A percentile compares a stretch with the other conserved stretches of the same genome.
Evolutionary conservation across 306 rosid species (phyloP).

Genomic region (Cucumis hystrix): DNA sequence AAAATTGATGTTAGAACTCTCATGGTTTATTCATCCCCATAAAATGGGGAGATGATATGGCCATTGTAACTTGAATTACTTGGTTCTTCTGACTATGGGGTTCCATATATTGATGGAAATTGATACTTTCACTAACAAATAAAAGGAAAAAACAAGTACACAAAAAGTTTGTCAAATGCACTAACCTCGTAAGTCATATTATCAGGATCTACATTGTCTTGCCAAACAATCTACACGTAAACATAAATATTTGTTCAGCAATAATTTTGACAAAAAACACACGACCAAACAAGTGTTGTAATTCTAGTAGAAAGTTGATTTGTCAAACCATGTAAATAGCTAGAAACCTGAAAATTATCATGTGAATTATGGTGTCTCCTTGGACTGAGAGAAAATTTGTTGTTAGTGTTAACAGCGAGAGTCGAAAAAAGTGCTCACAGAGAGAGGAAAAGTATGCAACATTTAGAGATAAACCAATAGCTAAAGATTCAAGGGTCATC

Average conservation of each 20-base stretch:
- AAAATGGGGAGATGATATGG: neutral
- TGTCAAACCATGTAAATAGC: conserved; percentile 11
- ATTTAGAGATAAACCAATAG: too few relatives aligned
- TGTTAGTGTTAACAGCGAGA: neutral
- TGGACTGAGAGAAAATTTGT: conserved; percentile 36
- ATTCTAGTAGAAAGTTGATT: neutral
- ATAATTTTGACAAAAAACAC: neutral
- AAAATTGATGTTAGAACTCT: neutral
- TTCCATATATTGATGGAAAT: neutral
- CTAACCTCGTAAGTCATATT: conserved; percentile 92
- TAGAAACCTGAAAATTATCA: conserved; percentile 76
- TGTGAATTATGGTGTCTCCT: conserved; percentile 61
- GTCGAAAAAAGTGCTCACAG: too few relatives aligned
- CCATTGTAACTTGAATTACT: neutral
- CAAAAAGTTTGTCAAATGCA: neutral
- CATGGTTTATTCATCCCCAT: neutral
- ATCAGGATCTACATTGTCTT: conserved; percentile 82
- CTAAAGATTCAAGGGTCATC: too few relatives aligned
- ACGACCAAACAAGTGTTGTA: neutral
- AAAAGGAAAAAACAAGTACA: neutral
- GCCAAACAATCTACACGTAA: conserved; percentile 68
- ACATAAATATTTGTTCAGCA: neutral
- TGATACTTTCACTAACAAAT: neutral
- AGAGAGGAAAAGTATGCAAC: too few relatives aligned
- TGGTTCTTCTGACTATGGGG: neutral